Evolutionary conservation across 495 filamentous ascomycete genomes (phyloP).

Genomic region (Hyphodiscus hymeniophilus): DNA sequence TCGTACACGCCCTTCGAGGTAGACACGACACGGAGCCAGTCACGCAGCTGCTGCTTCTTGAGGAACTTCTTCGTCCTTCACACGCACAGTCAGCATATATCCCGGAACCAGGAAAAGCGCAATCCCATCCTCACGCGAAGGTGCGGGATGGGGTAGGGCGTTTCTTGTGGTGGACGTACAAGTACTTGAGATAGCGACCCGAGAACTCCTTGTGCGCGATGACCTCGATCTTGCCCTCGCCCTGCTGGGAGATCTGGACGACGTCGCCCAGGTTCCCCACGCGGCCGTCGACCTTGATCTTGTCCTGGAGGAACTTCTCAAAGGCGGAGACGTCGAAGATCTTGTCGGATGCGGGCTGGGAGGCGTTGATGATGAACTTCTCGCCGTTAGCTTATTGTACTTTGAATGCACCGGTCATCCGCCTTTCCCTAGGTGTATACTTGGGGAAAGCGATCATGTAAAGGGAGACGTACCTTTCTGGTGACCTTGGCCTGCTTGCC

Average conservation of each 20-base stretch:
- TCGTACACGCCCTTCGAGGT: conserved; percentile 96
- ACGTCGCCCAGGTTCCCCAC: conserved; percentile 95
- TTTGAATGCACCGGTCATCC: not conserved
- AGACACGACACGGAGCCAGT: conserved; percentile 98
- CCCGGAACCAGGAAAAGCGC: too few species aligned
- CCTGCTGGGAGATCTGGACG: conserved; percentile 79
- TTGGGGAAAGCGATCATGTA: not conserved
- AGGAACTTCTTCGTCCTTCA: conserved; percentile 99
- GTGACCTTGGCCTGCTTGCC: conserved; percentile 54
- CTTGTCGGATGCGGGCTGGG: conserved; percentile 95
- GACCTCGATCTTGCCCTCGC: conserved; percentile 96
- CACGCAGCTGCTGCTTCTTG: conserved; percentile 99
- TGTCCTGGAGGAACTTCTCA: conserved; percentile 99
- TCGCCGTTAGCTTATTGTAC: conserved; percentile 4
- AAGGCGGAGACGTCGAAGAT: conserved; percentile 99
- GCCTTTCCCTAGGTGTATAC: not conserved
- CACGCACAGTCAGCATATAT: conserved; percentile 5
- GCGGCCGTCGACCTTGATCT: conserved; percentile 98
- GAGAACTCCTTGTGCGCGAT: conserved; percentile 96
- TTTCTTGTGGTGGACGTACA: conserved; percentile 53
- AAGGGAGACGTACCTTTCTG: conserved; percentile 45
- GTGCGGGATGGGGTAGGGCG: not conserved
- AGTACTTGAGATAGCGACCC: conserved; percentile 97
- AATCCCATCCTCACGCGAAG: not conserved
- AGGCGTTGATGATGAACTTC: conserved; percentile 97